Evolutionary conservation across 2,329 filamentous ascomycete species (phyloP).

Genomic region (Trichoderma lentiforme): DNA sequence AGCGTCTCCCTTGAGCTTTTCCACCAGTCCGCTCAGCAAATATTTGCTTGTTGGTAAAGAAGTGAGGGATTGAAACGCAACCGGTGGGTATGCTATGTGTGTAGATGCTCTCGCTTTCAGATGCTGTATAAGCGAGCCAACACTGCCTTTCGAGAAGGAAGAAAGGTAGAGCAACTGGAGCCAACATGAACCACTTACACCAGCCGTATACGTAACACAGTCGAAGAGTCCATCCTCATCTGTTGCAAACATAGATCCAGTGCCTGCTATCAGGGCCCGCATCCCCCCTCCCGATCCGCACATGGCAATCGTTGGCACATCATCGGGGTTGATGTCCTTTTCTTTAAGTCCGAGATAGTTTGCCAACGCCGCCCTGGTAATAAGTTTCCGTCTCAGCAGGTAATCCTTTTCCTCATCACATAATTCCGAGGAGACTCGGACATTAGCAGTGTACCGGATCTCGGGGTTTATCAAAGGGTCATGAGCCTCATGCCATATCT

Average conservation of each 20-base stretch:
- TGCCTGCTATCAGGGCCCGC: slow-evolving; percentile 83
- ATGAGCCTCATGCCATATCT: slow-evolving; percentile 90
- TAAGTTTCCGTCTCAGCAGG: slow-evolving; percentile 62
- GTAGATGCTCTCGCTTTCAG: slow-evolving; percentile 79
- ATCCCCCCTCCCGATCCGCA: slow-evolving; percentile 92
- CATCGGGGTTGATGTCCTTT: slow-evolving; percentile 81
- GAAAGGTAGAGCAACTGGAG: slow-evolving; percentile 78
- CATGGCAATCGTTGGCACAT: slow-evolving; percentile 89
- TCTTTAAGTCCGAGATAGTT: slow-evolving; percentile 77
- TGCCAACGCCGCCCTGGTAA: slow-evolving; percentile 71
- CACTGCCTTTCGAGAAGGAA: slow-evolving; percentile 65
- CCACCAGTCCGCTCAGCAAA: slow-evolving; percentile 80
- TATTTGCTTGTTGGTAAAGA: slow-evolving; percentile 91
- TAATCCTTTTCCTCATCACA: slow-evolving; percentile 82
- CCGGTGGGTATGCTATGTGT: slow-evolving; percentile 90
- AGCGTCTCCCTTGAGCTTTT: slow-evolving; percentile 77
- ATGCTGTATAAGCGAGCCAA: slow-evolving; percentile 73
- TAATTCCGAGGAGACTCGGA: slow-evolving; percentile 76
- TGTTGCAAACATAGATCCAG: slow-evolving; percentile 80
- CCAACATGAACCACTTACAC: slow-evolving; percentile 96
- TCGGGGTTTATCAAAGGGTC: slow-evolving; percentile 83
- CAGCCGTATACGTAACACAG: slow-evolving; percentile 90
- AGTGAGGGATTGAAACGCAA: slow-evolving; percentile 76
- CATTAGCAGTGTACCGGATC: slow-evolving; percentile 74
- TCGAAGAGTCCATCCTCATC: slow-evolving; percentile 88